phyloP scores from a whole-genome alignment of 495 filamentous ascomycete species.

The Aspergillus taichungensis region DNA sequence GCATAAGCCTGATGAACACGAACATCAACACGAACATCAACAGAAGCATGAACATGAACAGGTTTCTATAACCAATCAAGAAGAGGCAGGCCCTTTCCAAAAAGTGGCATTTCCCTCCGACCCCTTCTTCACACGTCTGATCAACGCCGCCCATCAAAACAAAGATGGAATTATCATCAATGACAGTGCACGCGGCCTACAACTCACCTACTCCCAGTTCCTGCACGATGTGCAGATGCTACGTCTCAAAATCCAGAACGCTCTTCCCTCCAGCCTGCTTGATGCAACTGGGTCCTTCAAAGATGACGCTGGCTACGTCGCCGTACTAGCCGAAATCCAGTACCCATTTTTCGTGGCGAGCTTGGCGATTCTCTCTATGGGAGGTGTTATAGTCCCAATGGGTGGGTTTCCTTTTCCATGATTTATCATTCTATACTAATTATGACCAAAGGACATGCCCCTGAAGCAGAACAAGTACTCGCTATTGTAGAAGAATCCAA shows the following conservation, averaged over 20 bases:
- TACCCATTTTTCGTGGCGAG: slow-evolving; percentile 9
- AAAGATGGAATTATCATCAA: slow-evolving; percentile 8
- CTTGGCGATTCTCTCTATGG: slow-evolving; percentile 4
- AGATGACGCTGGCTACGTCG: slow-evolving; percentile 2
- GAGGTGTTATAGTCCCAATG: slow-evolving; percentile 9
- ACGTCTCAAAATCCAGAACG: slow-evolving; percentile 2
- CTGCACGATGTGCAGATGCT: slow-evolving; percentile 8
- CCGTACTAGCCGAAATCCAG: slow-evolving; percentile 6
- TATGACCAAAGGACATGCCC: slow-evolving; percentile 1
- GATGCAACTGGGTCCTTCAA: slow-evolving; percentile 2
- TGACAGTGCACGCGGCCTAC: slow-evolving; percentile 1
- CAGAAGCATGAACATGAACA: neutral
- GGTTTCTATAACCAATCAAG: neutral
- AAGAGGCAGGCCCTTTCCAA: neutral
- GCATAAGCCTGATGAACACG: neutral
- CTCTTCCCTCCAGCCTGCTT: neutral
- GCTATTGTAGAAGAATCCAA: slow-evolving; percentile 4
- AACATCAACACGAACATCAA: neutral
- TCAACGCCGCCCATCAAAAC: slow-evolving; percentile 1
- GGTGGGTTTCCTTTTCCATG: neutral
- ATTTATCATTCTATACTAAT: neutral
- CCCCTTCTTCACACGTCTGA: slow-evolving; percentile 6
- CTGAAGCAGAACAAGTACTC: slow-evolving; percentile 4
- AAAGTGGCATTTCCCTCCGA: slow-evolving; percentile 6
- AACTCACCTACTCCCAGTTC: slow-evolving; percentile 8